Evolutionary conservation across 192 early-diverging fungal genomes (phyloP), one percentile per base, ranked within the genome.

Genomic region (Podila horticola): DNA sequence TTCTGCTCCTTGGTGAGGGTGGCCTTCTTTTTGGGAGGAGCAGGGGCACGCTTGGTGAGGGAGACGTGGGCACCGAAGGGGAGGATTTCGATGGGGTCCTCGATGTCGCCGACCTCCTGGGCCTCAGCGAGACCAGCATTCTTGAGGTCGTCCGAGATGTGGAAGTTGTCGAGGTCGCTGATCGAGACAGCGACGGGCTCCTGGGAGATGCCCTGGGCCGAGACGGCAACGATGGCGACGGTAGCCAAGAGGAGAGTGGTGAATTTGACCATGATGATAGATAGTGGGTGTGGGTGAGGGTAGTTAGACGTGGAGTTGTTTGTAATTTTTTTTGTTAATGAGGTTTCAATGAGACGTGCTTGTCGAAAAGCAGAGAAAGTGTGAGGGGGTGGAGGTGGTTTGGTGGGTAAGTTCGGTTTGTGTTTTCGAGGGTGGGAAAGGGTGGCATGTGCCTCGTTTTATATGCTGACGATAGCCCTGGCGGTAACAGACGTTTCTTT

Each of bases 211-310:
- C 70, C 77, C 9, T 64, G 60, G 55, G 71, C 45, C 5, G 75
- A 69, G 50, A 55, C 65, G 19, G 67, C 77, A 41, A 81, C 26
- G 66, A 81, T 17, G 60, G 77, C 77, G 20, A 73, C 66, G 52
- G 51, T 81, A 22, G 77, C 77, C n/a, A 73, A 29, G 60, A 81
- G 67, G 67, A 81, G 51, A 48, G 77, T 48, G n/a, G 77, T 73
- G 77, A 81, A 52, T 51, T 81, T 81, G 41, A 73, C 71, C 71
- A 73, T 81, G 38, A 22, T 62, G 41, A 15, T 45, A 45, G n/a
- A 45, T 12, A 45, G 34, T 36, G 10, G 34, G 41, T 55, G 20
- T 55, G 15, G 7, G 24, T 24, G 17, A 22, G 52, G 13, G 22
- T 55, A 10, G n/a, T 55, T 55, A 22, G 12, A 8, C 6, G 52